A percentile compares a stretch with the other conserved stretches of the same genome.
Conservation (phyloP, 345 rosid genomes). For the Geranium brycei region DNA sequence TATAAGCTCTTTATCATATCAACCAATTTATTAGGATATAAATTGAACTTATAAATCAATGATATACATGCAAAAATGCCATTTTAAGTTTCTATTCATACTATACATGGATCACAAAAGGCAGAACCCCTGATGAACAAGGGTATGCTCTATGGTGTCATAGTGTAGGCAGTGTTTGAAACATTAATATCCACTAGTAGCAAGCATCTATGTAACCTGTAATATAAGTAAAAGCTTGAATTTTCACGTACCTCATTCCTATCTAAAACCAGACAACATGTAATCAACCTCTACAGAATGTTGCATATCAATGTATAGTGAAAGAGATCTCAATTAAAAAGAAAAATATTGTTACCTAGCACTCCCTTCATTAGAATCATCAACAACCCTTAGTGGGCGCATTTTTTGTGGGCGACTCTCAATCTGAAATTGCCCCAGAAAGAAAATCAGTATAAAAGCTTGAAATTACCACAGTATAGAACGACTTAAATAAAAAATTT, state of each 20-base stretch:
- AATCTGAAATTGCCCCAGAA: constrained; percentile 38
- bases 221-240: background rate
- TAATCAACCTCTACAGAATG: background rate
- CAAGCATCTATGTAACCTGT: no score
- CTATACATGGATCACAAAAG: no score
- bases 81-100: no score
- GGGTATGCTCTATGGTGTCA: no score
- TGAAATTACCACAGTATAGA: background rate
- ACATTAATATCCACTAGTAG: no score
- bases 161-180: no score
- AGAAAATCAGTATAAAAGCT: background rate
- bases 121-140: no score
- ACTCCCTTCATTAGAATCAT: constrained; percentile 65
- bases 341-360: constrained; percentile 41
- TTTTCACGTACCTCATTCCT: background rate
- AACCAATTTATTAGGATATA: no score
- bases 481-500: background rate
- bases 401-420: constrained; percentile 80
- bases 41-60: no score
- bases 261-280: background rate
- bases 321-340: background rate
- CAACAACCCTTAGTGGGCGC: constrained; percentile 66
- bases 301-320: background rate
- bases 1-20: no score
- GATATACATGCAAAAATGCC: no score